Evolutionary conservation across 202 grass and related monocot species (phyloP), one percentile per base, ranked within the genome.

Genomic region (Eragrostis tef): DNA sequence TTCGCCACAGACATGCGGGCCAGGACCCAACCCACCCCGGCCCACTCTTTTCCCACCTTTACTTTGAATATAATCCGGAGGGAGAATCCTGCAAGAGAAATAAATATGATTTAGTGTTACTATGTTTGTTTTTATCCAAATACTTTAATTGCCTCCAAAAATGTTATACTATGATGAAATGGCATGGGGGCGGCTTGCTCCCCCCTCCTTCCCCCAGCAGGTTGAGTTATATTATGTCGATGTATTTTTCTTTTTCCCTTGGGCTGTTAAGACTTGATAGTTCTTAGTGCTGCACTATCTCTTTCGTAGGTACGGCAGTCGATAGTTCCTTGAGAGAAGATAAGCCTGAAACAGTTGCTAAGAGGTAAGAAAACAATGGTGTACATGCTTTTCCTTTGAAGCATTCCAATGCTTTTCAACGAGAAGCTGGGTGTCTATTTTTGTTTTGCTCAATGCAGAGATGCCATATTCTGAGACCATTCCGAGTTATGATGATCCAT

Each of bases 401-500:
- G 53, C 62, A 53, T 52, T 72, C 3, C 17, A 11, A 44, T 61
- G 27, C 47, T 29, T 69, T 74, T 56, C 46, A 71, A 15, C 0
- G 1, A 12, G 52, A 90, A 9, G 10, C 19, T 72, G 43, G 82
- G 12, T 68, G 6, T 5, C n/a, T 24, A 31, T 25, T 47, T 31
- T 54, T 63, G 6, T 73, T 74, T 74, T 72, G 17, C 42, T 84
- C 71, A 62, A 82, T 74, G 60, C 85, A 94, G 94, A 88, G 90
- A 91, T 34, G 88, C 79, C 43, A 91, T 94, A 77, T 79, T 89
- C n/a, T 61, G 79, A 87, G 72, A 86, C 84, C 25, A 67, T 94
- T 82, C 94, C 92, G 1, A 88, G 90, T 69, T 98, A 79, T 56
- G 88, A 89, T 57, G 86, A 93, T 62, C 88, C 92, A 73, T 91